These are phyloP conservation scores for Strobilomyces confusus DNA, from an alignment of 768 basidiomycete species.

Conservation along the genomic window DNA sequence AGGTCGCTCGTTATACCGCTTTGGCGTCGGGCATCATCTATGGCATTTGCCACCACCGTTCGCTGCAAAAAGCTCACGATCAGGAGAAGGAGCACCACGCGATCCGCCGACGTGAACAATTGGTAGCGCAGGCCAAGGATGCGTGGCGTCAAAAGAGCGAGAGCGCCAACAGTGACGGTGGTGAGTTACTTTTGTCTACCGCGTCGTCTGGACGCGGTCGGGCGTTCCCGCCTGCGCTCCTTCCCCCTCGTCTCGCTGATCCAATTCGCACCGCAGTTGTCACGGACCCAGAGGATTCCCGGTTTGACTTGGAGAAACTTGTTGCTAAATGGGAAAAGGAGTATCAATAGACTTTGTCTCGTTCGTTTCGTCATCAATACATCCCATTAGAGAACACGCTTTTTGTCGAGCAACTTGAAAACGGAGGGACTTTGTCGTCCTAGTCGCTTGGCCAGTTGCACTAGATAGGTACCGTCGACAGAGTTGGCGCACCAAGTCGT, in stretches of 20 bases:
- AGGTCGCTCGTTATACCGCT: conserved; percentile 95
- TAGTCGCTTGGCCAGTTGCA: conserved; percentile 1
- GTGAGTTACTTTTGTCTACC: conserved; percentile 41
- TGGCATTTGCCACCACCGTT: conserved; percentile 88
- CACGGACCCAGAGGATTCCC: conserved; percentile 91
- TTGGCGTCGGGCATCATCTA: conserved; percentile 84
- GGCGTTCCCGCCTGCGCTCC: neutral
- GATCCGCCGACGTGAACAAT: conserved; percentile 64
- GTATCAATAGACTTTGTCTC: conserved; percentile 42
- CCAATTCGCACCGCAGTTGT: conserved; percentile 53
- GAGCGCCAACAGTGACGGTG: conserved; percentile 44
- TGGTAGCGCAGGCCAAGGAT: conserved; percentile 84
- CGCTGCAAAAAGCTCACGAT: conserved; percentile 80
- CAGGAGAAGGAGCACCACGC: conserved; percentile 71
- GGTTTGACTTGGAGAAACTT: conserved; percentile 94
- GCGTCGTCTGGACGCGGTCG: neutral
- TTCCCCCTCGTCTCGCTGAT: conserved; percentile 5
- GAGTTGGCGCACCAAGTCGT: neutral
- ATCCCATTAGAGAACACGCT: conserved; percentile 25
- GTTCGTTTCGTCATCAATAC: conserved; percentile 20
- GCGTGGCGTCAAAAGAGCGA: conserved; percentile 83
- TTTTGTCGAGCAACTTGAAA: conserved; percentile 11
- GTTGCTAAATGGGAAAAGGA: conserved; percentile 71
- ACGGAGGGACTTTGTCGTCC: neutral
- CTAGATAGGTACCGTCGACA: conserved; percentile 6